These are phyloP conservation scores for Chalciporus sphaerocephalus DNA, from an alignment of 768 basidiomycete species.

Conservation along the genomic window DNA sequence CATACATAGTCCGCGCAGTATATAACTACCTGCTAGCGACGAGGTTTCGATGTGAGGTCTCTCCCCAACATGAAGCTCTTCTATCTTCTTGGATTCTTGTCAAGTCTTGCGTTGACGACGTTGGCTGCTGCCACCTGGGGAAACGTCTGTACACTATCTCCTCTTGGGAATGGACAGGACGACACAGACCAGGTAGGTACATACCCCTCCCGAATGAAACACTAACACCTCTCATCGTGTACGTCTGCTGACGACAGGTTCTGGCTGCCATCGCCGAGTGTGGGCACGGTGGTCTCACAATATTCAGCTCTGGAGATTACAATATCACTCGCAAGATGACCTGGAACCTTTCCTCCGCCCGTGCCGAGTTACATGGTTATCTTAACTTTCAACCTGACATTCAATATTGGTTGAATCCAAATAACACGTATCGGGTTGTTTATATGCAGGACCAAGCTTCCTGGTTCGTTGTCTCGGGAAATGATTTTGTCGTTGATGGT, in stretches of 20 bases:
- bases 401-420: not conserved
- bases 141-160: slow-evolving; percentile 25
- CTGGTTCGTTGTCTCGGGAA: slow-evolving; percentile 59
- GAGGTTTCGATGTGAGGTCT: too few relatives aligned
- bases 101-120: too few relatives aligned
- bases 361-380: slow-evolving; percentile 39
- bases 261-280: slow-evolving; percentile 46
- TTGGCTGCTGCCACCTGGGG: not conserved
- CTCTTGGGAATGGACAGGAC: slow-evolving; percentile 37
- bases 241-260: slow-evolving; percentile 30
- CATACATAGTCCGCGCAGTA: too few relatives aligned
- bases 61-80: too few relatives aligned
- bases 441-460: slow-evolving; percentile 61
- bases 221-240: too few relatives aligned
- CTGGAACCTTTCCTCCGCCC: slow-evolving; percentile 44
- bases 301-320: slow-evolving; percentile 42
- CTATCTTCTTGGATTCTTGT: too few relatives aligned
- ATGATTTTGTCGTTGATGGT: slow-evolving; percentile 52
- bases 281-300: slow-evolving; percentile 43
- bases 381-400: slow-evolving; percentile 34
- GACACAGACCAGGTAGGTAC: slow-evolving; percentile 37
- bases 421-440: slow-evolving; percentile 55
- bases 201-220: too few relatives aligned
- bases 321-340: slow-evolving; percentile 57
- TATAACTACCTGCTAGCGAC: too few relatives aligned